Evolutionary conservation across 768 basidiomycete species (phyloP), one percentile per base, ranked within the genome.

Genomic region (Termitomyces sp.): DNA sequence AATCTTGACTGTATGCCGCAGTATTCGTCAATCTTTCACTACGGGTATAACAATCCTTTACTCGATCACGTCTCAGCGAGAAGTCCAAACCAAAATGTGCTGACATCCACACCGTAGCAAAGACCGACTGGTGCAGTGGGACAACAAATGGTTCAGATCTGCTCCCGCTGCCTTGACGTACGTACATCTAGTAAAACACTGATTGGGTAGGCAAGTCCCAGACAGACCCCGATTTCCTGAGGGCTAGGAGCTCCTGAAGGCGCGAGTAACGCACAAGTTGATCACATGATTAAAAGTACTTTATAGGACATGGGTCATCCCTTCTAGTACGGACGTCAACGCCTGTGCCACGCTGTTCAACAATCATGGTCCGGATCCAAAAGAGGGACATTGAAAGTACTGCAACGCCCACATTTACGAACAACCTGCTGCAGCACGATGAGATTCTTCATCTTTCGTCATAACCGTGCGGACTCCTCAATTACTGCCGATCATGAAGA

Each of bases 301-400:
- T 47, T 45, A 15, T 48, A 78, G 76, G 78, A 77, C 63, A 78
- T 78, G 76, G 77, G 77, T 58, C 77, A 75, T 52, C 71, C 71
- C 32, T 76, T 76, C 68, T 65, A 68, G 46, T 80, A 79, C 58
- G 77, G 78, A n/a, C 56, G 74, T 74, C 53, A 60, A 71, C 12
- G 74, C 74, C 12, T 3, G 76, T 54, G 73, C 77, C 22, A 61
- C 62, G 6, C 65, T 72, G 42, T 78, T 2, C 63, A 76, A 75
- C 57, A 66, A 64, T 38, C 74, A 76, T 32, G 73, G 67, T 19
- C 68, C 72, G 1, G 77, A 80, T 59, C 66, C 67, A 14, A 56
- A 61, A 35, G 76, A 76, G 35, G 77, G 77, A 47, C 69, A 68
- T 10, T 78, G 77, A 65, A 68, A 71, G 44, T 80, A 71, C 68